Evolutionary conservation across 2,329 filamentous ascomycete genomes (phyloP), one percentile per base, ranked within the genome.

Genomic region (Xylariaceae sp.): DNA sequence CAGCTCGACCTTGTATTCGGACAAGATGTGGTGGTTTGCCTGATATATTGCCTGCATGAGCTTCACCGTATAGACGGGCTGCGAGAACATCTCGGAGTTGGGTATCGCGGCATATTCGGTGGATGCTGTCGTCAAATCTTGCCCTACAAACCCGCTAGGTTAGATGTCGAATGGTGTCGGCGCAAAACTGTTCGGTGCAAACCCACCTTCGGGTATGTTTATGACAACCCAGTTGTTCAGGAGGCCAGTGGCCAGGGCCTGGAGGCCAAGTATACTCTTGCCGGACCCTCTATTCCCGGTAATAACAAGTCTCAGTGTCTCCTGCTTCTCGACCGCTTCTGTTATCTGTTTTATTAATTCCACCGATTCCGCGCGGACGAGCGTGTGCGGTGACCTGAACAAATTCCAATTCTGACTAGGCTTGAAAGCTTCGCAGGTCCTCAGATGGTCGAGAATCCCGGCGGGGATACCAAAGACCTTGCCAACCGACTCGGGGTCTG

Each of bases 381-480:
- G 74, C 50, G 87, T 82, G 52, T 88, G 88, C 22, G 94, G 94
- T 61, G 84, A 80, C 63, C 89, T 78, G 73, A 97, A 99, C 65
- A 96, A 75, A 55, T 80, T 81, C 92, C 94, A 99, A 60, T 82
- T 85, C 78, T 97, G 94, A 21, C 84, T 88, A 19, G 84, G 78
- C 80, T 96, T 95, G 78, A 99, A 99, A 3, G 89, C 91, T 68
- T 95, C 89, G 50, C 88, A 78, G n/a, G 85, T 81, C 64, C 91
- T 81, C 74, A 99, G 76, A 69, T 86, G 83, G 73, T 96, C 91
- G 47, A 96, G 80, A 47, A 90, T 74, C 1, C 74, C 72, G 40
- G 84, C 82, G 7, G 87, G 84, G 26, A 97, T 72, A 1, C 81
- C 81, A 49, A 90, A 74, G 29, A 97, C 80, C 56, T 80, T 80